Percentiles rank a stretch among this genome's conserved stretches.
These are phyloP conservation scores for Venturia pyrina DNA, from an alignment of 2,329 filamentous ascomycete genomes.

Conservation along the genomic window DNA sequence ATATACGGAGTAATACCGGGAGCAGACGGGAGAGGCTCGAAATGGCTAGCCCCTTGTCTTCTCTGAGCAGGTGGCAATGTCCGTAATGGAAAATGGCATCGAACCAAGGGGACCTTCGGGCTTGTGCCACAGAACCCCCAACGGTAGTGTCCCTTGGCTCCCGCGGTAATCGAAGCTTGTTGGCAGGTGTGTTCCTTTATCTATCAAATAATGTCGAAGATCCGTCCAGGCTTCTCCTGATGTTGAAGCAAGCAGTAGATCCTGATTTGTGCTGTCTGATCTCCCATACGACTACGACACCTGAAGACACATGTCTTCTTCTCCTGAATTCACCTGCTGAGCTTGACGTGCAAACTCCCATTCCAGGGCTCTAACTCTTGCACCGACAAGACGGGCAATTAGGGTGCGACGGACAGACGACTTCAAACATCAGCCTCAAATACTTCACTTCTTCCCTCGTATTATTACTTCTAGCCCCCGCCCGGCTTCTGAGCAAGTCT, in stretches of 20 bases:
- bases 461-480: not conserved
- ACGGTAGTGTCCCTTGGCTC: not conserved
- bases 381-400: not conserved
- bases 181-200: not conserved
- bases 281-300: too few species aligned
- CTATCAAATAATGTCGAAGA: constrained; percentile 11
- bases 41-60: too few species aligned
- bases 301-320: too few species aligned
- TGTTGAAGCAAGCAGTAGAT: not conserved
- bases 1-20: too few species aligned
- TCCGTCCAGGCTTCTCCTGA: constrained; percentile 14
- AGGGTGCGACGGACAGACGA: not conserved
- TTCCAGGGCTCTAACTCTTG: not conserved
- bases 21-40: too few species aligned
- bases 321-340: not conserved
- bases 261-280: not conserved
- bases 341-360: not conserved
- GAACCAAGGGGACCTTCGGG: too few species aligned
- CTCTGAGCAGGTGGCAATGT: too few species aligned
- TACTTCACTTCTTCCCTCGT: not conserved
- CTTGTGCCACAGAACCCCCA: too few species aligned
- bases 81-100: too few species aligned
- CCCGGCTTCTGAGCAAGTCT: not conserved
- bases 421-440: not conserved
- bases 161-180: not conserved